phyloP scores from a whole-genome alignment of 345 rosid species.

The Gossypium arboreum region DNA sequence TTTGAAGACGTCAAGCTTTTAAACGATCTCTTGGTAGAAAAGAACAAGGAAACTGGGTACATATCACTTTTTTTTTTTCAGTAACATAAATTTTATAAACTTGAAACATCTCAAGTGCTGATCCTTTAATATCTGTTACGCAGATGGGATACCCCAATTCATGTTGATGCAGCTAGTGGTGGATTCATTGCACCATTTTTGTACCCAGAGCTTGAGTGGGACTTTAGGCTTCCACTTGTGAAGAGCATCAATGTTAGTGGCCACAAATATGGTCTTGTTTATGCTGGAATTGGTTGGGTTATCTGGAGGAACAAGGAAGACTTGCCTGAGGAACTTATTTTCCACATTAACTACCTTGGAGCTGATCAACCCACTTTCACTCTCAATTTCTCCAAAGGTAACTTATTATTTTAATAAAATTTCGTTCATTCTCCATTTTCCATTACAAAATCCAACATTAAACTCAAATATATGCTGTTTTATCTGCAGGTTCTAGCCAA shows the following conservation, averaged over 20 bases:
- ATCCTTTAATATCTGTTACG: not conserved
- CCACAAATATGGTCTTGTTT: slow-evolving; percentile 85
- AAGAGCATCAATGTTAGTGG: slow-evolving; percentile 92
- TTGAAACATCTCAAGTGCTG: not conserved
- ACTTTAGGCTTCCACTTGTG: slow-evolving; percentile 81
- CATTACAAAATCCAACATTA: not conserved
- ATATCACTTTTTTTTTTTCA: not conserved
- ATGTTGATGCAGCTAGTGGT: slow-evolving; percentile 95
- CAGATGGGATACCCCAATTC: slow-evolving; percentile 93
- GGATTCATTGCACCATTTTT: slow-evolving; percentile 94
- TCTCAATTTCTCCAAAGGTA: slow-evolving; percentile 84
- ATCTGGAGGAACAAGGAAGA: slow-evolving; percentile 82
- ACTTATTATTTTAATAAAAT: slow-evolving; percentile 6
- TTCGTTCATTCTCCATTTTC: not conserved
- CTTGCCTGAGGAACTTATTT: slow-evolving; percentile 91
- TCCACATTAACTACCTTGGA: slow-evolving; percentile 92
- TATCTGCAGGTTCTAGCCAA: slow-evolving; percentile 59
- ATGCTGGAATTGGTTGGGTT: slow-evolving; percentile 95
- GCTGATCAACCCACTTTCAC: slow-evolving; percentile 95
- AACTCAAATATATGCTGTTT: slow-evolving; percentile 1
- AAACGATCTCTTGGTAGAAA: slow-evolving; percentile 61
- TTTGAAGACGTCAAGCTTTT: slow-evolving; percentile 90
- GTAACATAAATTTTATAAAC: too few relatives aligned
- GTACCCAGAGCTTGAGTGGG: slow-evolving; percentile 93
- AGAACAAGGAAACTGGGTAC: slow-evolving; percentile 76